phyloP scores from a whole-genome alignment of 495 filamentous ascomycete genomes.

The Penicillium flavigenum region DNA sequence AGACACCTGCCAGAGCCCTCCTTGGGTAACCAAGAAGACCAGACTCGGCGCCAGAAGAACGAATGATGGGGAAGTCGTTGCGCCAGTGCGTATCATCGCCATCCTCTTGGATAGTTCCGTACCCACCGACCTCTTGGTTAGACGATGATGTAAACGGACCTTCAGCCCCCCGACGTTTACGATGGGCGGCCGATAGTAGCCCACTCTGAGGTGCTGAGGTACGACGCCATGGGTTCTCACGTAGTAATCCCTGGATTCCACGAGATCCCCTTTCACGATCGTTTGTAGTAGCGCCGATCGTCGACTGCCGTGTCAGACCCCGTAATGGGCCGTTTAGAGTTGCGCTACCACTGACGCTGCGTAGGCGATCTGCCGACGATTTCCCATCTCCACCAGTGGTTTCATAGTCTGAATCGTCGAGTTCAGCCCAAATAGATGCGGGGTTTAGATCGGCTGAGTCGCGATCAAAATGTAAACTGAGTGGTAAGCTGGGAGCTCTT shows the following conservation, averaged over 20 bases:
- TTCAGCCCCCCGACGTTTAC: slow-evolving; percentile 18
- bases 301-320: slow-evolving; percentile 27
- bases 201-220: slow-evolving; percentile 32
- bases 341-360: slow-evolving; percentile 30
- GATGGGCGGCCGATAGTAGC: slow-evolving; percentile 21
- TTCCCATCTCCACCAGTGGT: slow-evolving; percentile 18
- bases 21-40: slow-evolving; percentile 38
- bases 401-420: slow-evolving; percentile 48
- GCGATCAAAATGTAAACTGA: slow-evolving; percentile 29
- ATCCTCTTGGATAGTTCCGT: slow-evolving; percentile 34
- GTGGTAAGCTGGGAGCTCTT: slow-evolving; percentile 41
- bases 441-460: slow-evolving; percentile 39
- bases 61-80: not conserved
- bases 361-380: slow-evolving; percentile 24
- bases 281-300: slow-evolving; percentile 26
- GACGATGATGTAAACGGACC: slow-evolving; percentile 5
- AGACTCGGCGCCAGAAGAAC: not conserved
- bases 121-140: slow-evolving; percentile 16
- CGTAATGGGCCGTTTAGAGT: slow-evolving; percentile 23
- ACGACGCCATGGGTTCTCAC: slow-evolving; percentile 22
- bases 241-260: slow-evolving; percentile 13
- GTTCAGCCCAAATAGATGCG: slow-evolving; percentile 52
- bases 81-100: slow-evolving; percentile 5
- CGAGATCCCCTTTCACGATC: slow-evolving; percentile 30
- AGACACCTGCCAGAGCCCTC: slow-evolving; percentile 28